These are phyloP conservation scores for Myxozyma vanderwaltii DNA, from an alignment of 805 yeast species.

Conservation along the genomic window DNA sequence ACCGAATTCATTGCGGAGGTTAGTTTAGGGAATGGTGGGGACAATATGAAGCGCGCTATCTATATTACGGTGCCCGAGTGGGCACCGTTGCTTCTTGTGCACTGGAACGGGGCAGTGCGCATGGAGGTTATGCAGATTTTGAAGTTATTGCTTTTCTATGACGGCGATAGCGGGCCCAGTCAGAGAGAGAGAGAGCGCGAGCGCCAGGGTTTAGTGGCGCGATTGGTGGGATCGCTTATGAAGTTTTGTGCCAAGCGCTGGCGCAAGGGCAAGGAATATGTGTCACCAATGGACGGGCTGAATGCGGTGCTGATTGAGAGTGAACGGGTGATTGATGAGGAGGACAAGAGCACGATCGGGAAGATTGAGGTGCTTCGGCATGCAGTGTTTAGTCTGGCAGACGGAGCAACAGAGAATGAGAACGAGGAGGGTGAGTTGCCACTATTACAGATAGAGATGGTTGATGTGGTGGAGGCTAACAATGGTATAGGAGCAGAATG, in stretches of 20 bases:
- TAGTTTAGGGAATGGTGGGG: constrained; percentile 2
- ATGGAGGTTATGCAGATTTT: not conserved
- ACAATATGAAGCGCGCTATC: constrained; percentile 4
- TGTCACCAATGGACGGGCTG: constrained; percentile 10
- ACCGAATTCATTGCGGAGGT: constrained; percentile 13
- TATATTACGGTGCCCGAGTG: constrained; percentile 3
- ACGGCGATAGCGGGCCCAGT: not conserved
- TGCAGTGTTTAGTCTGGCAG: not conserved
- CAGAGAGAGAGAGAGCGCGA: not conserved
- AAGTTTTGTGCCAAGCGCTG: not conserved
- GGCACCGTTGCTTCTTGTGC: constrained; percentile 24
- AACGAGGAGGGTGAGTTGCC: not conserved
- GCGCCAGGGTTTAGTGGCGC: not conserved
- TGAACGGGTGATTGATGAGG: constrained; percentile 1
- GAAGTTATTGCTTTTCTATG: not conserved
- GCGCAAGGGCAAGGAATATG: not conserved
- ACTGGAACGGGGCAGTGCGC: constrained; percentile 19
- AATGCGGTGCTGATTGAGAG: constrained; percentile 9
- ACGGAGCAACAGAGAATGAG: not conserved
- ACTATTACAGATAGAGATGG: not conserved
- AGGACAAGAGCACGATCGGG: not conserved
- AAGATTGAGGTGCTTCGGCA: not conserved
- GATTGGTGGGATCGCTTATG: not conserved
- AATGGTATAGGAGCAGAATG: not conserved
- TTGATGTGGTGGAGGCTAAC: not conserved